phyloP scores from a whole-genome alignment of 495 filamentous ascomycete species.

The Sabuloglossum arenarium region DNA sequence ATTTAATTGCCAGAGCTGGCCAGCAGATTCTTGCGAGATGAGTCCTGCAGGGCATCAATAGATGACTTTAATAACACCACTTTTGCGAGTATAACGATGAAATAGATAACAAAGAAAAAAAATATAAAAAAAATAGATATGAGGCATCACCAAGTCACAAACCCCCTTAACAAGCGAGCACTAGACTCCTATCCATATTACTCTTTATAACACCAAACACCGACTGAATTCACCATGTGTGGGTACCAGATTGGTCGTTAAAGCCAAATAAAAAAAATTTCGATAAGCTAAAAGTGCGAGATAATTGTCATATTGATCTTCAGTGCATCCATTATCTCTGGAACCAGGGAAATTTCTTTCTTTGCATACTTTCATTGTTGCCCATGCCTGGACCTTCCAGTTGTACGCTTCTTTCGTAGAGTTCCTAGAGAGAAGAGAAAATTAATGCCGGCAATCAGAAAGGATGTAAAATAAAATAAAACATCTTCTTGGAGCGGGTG shows the following conservation, averaged over 20 bases:
- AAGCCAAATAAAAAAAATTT: background rate
- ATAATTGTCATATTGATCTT: background rate
- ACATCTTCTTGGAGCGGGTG: background rate
- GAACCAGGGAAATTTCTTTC: constrained; percentile 40
- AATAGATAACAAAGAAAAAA: background rate
- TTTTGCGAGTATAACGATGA: background rate
- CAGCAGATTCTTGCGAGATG: background rate
- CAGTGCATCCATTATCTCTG: constrained; percentile 14
- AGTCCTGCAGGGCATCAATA: background rate
- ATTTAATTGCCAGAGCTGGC: background rate
- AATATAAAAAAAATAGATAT: background rate
- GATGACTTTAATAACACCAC: background rate
- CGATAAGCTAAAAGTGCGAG: background rate
- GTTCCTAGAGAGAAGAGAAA: constrained; percentile 25
- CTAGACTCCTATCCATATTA: background rate
- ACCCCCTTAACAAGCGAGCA: background rate
- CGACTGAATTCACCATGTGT: background rate
- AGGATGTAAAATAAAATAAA: background rate
- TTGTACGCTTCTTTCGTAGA: constrained; percentile 36
- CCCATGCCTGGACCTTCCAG: constrained; percentile 25
- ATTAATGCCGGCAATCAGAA: background rate
- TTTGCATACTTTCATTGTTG: constrained; percentile 16
- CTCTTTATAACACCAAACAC: background rate
- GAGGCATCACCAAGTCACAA: background rate
- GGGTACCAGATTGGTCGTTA: too few relatives aligned